Conservation (phyloP, 192 early-diverging fungal species). For the Gamsiella multidivaricata region DNA sequence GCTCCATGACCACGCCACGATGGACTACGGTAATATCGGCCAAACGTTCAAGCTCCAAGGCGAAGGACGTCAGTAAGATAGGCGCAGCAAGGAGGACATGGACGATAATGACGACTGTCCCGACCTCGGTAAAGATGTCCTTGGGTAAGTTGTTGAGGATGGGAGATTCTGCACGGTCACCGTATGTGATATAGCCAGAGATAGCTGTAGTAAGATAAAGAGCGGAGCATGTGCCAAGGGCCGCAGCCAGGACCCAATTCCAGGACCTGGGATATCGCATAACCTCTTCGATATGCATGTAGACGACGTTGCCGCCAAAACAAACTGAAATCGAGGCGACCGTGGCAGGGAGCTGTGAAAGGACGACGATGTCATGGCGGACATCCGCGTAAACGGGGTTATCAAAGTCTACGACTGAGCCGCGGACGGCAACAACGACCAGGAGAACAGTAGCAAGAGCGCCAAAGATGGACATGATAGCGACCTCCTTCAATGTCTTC, state of each 20-base stretch:
- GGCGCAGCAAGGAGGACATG: conserved; percentile 88
- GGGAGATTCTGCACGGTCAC: conserved; percentile 72
- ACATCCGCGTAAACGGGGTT: conserved; percentile 44
- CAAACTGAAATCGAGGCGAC: conserved; percentile 85
- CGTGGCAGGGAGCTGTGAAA: conserved; percentile 75
- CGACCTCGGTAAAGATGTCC: conserved; percentile 66
- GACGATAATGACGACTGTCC: conserved; percentile 80
- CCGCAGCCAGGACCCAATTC: conserved; percentile 70
- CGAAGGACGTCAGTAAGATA: conserved; percentile 77
- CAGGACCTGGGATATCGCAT: conserved; percentile 79
- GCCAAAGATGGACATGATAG: conserved; percentile 79
- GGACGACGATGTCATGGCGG: conserved; percentile 65
- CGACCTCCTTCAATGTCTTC: conserved; percentile 84
- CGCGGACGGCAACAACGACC: conserved; percentile 75
- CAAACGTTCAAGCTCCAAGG: conserved; percentile 78
- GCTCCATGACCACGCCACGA: conserved; percentile 61
- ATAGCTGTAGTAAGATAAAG: conserved; percentile 78
- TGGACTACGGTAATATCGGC: conserved; percentile 69
- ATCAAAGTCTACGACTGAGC: conserved; percentile 61
- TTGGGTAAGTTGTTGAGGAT: conserved; percentile 79
- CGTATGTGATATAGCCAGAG: conserved; percentile 81
- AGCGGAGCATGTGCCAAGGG: conserved; percentile 71
- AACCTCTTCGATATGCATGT: conserved; percentile 85
- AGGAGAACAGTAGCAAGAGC: conserved; percentile 77
- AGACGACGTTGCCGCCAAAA: conserved; percentile 84